Conservation (phyloP, 768 basidiomycete species). For the Tylopilus intermedius region DNA sequence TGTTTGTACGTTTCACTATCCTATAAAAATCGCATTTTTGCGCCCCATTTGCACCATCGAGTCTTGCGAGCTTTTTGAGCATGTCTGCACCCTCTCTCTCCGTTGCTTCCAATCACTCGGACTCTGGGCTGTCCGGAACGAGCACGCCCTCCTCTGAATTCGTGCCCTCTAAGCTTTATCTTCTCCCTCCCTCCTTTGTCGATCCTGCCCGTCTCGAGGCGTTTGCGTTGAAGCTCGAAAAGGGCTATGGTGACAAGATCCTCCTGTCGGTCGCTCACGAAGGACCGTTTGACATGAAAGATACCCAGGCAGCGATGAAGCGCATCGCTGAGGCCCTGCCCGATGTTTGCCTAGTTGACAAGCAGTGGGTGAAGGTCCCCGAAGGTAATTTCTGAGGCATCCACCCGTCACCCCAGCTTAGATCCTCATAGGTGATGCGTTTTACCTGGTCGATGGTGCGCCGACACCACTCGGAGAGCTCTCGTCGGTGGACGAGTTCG, state of each 20-base stretch:
- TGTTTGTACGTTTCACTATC: conserved; percentile 19
- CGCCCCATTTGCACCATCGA: neutral
- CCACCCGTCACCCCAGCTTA: neutral
- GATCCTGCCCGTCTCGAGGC: conserved; percentile 7
- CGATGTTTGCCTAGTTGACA: conserved; percentile 2
- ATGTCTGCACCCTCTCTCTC: conserved; percentile 20
- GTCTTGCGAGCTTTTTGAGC: conserved; percentile 5
- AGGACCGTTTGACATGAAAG: conserved; percentile 4
- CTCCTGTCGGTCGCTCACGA: conserved; percentile 21
- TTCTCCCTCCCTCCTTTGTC: conserved; percentile 22
- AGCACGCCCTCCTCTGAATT: conserved; percentile 28
- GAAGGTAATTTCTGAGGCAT: conserved; percentile 10
- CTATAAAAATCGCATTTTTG: conserved; percentile 25
- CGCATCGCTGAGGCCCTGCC: conserved; percentile 13
- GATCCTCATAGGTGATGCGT: conserved; percentile 1
- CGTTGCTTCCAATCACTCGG: conserved; percentile 13
- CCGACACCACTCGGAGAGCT: conserved; percentile 6
- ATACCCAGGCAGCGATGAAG: conserved; percentile 5
- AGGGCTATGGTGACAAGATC: conserved; percentile 26
- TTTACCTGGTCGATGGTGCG: conserved; percentile 18
- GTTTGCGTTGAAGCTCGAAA: conserved; percentile 22
- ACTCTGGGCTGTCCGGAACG: conserved; percentile 12
- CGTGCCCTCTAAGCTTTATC: conserved; percentile 13
- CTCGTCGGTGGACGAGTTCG: conserved; percentile 15
- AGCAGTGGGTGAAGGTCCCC: conserved; percentile 18